phyloP scores from a whole-genome alignment of 495 filamentous ascomycete species.

The Hypoxylon crocopeplum region DNA sequence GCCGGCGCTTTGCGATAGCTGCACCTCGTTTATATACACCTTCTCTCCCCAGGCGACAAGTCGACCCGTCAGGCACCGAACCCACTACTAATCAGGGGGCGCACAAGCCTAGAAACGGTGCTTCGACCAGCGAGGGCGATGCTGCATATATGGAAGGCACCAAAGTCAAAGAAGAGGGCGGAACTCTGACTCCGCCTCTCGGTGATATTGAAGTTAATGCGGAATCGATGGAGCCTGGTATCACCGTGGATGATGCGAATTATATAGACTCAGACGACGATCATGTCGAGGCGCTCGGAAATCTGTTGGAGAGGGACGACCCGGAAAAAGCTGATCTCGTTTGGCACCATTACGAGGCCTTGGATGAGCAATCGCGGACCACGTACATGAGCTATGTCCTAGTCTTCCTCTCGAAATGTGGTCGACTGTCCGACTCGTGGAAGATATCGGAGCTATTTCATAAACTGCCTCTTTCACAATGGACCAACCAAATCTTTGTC shows the following conservation, averaged over 20 bases:
- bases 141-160: background rate
- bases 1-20: constrained; percentile 12
- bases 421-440: constrained; percentile 34
- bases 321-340: constrained; percentile 21
- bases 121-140: background rate
- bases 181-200: background rate
- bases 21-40: constrained; percentile 35
- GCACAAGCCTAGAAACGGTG: background rate
- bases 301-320: constrained; percentile 8
- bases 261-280: background rate
- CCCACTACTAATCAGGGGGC: background rate
- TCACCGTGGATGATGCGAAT: background rate
- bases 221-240: background rate
- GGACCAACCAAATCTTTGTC: constrained; percentile 28
- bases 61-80: background rate
- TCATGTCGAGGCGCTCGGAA: constrained; percentile 10
- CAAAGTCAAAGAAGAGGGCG: background rate
- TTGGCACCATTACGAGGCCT: constrained; percentile 32
- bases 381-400: constrained; percentile 18
- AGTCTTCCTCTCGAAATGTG: constrained; percentile 27
- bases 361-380: constrained; percentile 21
- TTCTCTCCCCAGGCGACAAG: constrained; percentile 20
- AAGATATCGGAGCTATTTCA: constrained; percentile 42
- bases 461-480: constrained; percentile 22
- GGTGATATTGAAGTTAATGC: background rate